phyloP scores from a whole-genome alignment of 2,329 filamentous ascomycete genomes.

The Apiospora aurea region DNA sequence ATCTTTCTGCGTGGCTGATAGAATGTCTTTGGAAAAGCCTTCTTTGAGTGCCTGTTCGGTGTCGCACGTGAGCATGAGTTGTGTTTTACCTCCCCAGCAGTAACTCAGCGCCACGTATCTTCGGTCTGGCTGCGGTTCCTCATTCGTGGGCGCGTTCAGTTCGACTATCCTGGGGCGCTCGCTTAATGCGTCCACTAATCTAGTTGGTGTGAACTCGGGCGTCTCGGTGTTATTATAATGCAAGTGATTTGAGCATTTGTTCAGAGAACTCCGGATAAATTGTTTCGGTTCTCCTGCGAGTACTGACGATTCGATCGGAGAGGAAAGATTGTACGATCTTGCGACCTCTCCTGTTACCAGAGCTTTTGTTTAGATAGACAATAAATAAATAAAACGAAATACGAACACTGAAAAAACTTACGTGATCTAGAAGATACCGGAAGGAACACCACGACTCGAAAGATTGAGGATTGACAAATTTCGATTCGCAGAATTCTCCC shows the following conservation, averaged over 20 bases:
- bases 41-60: not conserved
- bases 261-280: not conserved
- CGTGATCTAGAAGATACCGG: not conserved
- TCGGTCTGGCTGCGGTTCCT: not conserved
- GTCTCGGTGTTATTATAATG: not conserved
- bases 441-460: not conserved
- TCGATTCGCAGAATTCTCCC: too few species aligned
- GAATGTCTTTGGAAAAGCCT: not conserved
- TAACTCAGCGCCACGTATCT: not conserved
- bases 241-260: not conserved
- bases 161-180: not conserved
- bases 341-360: not conserved
- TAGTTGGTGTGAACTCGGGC: not conserved
- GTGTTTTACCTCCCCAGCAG: not conserved
- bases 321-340: not conserved
- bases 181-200: not conserved
- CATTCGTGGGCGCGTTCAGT: not conserved
- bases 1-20: not conserved
- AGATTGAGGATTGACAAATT: too few species aligned
- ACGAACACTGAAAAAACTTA: not conserved
- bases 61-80: not conserved
- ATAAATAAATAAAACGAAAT: too few species aligned
- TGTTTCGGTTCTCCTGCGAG: not conserved
- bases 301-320: not conserved
- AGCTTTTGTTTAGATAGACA: too few species aligned